These are phyloP conservation scores for Phytopythium oedochilum DNA, from an alignment of 352 stramenopile species.

Conservation along the genomic window DNA sequence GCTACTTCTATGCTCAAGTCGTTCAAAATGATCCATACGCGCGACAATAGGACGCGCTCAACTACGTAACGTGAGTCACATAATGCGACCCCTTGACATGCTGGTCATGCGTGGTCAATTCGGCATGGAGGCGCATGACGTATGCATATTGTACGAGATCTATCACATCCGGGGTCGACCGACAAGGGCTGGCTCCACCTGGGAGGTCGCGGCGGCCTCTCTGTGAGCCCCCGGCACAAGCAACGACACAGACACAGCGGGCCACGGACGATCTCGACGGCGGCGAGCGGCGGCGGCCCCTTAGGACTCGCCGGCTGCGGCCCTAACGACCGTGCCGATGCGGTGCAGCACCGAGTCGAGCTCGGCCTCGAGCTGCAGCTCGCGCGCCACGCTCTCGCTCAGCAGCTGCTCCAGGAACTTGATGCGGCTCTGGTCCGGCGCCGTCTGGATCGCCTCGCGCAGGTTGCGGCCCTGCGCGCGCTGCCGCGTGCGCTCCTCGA, in stretches of 20 bases:
- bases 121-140: too few species aligned
- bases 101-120: too few species aligned
- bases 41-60: not conserved
- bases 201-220: conserved; percentile 2
- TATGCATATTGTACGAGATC: conserved; percentile 35
- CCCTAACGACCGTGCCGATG: conserved; percentile 5
- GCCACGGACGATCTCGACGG: too few species aligned
- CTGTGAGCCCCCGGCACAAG: not conserved
- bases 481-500: conserved; percentile 72
- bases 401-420: conserved; percentile 86
- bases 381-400: conserved; percentile 75
- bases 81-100: too few species aligned
- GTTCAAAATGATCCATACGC: not conserved
- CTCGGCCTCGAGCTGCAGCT: conserved; percentile 80
- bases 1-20: not conserved
- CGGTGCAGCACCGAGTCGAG: conserved; percentile 64
- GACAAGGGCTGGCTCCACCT: not conserved
- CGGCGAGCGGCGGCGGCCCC: too few species aligned
- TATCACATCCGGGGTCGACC: conserved; percentile 16
- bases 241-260: not conserved
- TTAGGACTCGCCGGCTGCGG: conserved; percentile 5
- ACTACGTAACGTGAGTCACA: too few species aligned
- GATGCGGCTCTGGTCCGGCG: conserved; percentile 78
- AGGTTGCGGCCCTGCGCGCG: conserved; percentile 74
- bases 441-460: conserved; percentile 67